Evolutionary conservation across 495 filamentous ascomycete genomes (phyloP), one percentile per base, ranked within the genome.

Genomic region (Penicillium cataractarum): DNA sequence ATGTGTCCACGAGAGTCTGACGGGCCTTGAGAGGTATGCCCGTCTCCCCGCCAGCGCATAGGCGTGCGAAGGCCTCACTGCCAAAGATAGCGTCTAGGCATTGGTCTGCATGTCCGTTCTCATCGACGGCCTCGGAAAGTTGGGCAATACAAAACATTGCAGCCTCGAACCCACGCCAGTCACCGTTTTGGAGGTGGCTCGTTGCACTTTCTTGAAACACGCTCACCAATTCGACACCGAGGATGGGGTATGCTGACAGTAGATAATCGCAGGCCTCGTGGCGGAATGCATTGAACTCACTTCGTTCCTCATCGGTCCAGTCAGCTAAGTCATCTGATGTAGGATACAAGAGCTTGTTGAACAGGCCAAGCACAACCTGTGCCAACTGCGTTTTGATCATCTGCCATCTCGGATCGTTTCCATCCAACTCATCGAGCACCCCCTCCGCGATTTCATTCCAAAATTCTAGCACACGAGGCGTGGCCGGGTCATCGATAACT

Each of bases 241-340:
- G 74, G 6, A 92, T 78, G 0, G 88, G 80, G 66, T 90, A 97
- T 29, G 89, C 86, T 3, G 90, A 84, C 56, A 93, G 86, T 2
- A 97, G 77, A 62, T 96, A 84, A 72, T 97, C 93, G 50, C 82
- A 84, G 49, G 92, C 89, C 65, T 97, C 93, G 57, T 87, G 84
- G 26, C 95, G 86, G 53, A 92, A 94, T 39, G 89, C 85, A 58
- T 82, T 82, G 71, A 97, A 97, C 42, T 86, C 89, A 49, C 78
- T 78, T 50, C 85, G 85, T 46, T 92, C 87, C 6, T 90, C 84
- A 32, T 88, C 86, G 58, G 88, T 85, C 93, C 92, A 97, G 6
- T 67, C 71, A 12, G 63, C 65, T 24, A 79, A 24, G 52, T 77
- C 74, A 37, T 66, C 61, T 3, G 68, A 26, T 3, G 44, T 64